Percentiles rank a stretch among this genome's conserved stretches.
Evolutionary conservation across 805 yeast genomes (phyloP).

Genomic region (Lipomyces sp.): DNA sequence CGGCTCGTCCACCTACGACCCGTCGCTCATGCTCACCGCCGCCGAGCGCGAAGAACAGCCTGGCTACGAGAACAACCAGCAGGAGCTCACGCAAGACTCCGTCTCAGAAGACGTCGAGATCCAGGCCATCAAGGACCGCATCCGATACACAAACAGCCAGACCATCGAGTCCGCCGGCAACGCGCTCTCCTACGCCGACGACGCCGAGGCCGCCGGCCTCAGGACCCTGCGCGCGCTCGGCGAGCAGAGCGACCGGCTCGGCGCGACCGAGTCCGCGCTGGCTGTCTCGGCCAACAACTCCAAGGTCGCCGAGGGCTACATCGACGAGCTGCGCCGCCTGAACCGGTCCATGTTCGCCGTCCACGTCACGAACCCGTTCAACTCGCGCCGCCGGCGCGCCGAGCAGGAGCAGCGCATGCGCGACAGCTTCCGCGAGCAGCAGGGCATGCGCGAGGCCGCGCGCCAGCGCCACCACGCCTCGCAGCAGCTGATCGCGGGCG

Average conservation of each 20-base stretch:
- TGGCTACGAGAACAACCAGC: too few species aligned
- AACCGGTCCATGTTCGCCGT: constrained; percentile 81
- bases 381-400: constrained; percentile 67
- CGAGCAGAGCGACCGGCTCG: constrained; percentile 80
- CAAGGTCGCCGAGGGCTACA: constrained; percentile 75
- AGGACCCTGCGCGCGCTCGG: constrained; percentile 91
- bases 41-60: not conserved
- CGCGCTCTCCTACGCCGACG: constrained; percentile 66
- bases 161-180: constrained; percentile 82
- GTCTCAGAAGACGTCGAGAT: constrained; percentile 70
- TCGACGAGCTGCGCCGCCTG: constrained; percentile 69
- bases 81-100: constrained; percentile 44
- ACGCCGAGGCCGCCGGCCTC: constrained; percentile 68
- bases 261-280: constrained; percentile 71
- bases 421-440: constrained; percentile 58
- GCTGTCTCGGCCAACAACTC: constrained; percentile 78
- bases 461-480: constrained; percentile 58
- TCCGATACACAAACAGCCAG: constrained; percentile 78
- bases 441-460: constrained; percentile 57
- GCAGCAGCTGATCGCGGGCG: constrained; percentile 64
- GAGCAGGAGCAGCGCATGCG: constrained; percentile 69
- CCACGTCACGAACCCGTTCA: constrained; percentile 81
- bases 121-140: constrained; percentile 77
- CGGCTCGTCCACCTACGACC: not conserved
- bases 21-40: constrained; percentile 2